Conservation (phyloP, 169 alveolate species). For the Plasmodium coatneyi region DNA sequence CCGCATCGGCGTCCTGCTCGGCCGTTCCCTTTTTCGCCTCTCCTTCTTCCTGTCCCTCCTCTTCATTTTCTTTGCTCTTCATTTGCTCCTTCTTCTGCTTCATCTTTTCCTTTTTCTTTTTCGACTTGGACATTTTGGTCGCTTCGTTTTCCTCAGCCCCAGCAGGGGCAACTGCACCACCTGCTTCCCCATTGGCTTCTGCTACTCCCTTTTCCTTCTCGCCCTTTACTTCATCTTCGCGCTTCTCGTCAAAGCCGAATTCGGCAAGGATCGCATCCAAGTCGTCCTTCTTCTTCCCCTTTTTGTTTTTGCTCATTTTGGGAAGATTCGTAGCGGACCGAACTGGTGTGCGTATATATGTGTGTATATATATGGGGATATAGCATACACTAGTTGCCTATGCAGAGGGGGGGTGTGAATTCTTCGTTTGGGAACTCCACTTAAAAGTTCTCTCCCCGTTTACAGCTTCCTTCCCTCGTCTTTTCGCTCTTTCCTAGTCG, state of each 20-base stretch:
- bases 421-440: background rate
- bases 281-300: conserved; percentile 56
- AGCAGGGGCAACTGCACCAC: background rate
- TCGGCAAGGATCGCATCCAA: conserved; percentile 53
- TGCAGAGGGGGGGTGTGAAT: background rate
- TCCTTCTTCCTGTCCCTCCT: conserved; percentile 4
- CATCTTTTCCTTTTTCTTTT: conserved; percentile 72
- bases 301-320: conserved; percentile 73
- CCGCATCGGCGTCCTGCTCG: background rate
- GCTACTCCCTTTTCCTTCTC: conserved; percentile 38
- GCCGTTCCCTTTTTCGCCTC: conserved; percentile 43
- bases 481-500: background rate
- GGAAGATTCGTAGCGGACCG: background rate
- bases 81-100: conserved; percentile 71
- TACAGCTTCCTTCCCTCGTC: background rate
- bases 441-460: background rate
- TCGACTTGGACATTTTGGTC: conserved; percentile 43
- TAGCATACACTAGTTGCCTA: background rate
- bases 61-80: conserved; percentile 65
- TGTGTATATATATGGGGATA: background rate
- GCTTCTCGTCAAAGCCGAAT: conserved; percentile 47
- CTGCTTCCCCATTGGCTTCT: background rate
- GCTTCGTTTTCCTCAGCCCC: conserved; percentile 4
- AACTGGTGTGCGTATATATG: background rate
- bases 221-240: conserved; percentile 71